Evolutionary conservation across 495 filamentous ascomycete species (phyloP), one percentile per base, ranked within the genome.

Genomic region (Lindgomyces ingoldianus): DNA sequence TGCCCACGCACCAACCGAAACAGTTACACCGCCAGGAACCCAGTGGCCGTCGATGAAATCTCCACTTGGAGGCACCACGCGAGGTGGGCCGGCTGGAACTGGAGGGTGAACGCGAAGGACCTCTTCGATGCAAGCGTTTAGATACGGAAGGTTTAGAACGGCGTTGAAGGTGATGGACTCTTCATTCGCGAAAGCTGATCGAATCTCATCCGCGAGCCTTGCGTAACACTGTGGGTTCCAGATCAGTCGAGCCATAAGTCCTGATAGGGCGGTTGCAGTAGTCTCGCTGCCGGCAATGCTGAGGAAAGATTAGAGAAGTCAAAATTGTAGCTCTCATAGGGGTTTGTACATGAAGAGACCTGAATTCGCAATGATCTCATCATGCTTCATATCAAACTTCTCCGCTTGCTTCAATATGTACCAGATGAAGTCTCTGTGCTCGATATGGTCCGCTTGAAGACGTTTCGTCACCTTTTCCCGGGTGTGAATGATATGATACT

Each of bases 221-320:
- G 2, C 14, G 27, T 48, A 65, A 26, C 41, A 57, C 3, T 29
- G 9, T 16, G 67, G 67, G 41, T 66, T 52, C n/a, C 64, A 36
- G 24, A 67, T 60, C 10, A 70, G 50, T n/a, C 33, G 18, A 18
- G 63, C 36, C 27, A 55, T 57, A 18, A 67, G 50, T 2, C 24
- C 49, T 11, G 67, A 36, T 1, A 70, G 30, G 4, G 57, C 29
- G 2, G 56, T 46, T 2, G 63, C 67, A 1, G 63, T 67, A n/a
- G 67, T 70, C 29, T 70, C 67, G 41, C 56, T 66, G 4, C 67
- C 67, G 19, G 67, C 67, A 24, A 69, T 22, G 33, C 33, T 39
- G 14, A 39, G 6, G 14, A 39, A 39, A 39, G 6, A n/a, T n/a
- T n/a, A n/a, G 6, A 39, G 33, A 6, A 39, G 33, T 39, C 14